Base-by-base conservation (phyloP, 192 early-diverging fungal species). In the Coemansia sp. region DNA sequence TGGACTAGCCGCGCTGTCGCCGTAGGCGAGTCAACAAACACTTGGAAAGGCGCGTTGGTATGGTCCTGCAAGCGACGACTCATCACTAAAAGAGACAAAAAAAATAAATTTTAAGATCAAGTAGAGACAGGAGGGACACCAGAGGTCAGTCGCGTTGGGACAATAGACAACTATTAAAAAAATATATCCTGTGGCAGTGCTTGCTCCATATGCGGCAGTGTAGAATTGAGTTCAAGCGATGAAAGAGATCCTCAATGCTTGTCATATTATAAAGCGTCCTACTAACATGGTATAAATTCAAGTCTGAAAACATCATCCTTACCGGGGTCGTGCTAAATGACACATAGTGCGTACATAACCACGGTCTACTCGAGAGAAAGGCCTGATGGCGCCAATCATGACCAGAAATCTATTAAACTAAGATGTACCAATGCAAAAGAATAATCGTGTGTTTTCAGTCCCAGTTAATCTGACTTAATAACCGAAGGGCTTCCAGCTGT, bases 11-110 rank as follows among this genome's bases (percentile, higher is more conserved):
- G 27, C 9, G 31, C 28, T 6, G 26, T 2, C 8, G 1, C 52
- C n/a, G 26, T 51, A 26, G 49, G 26, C 50, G 54, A 19, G 55
- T 69, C 68, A 0, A 49, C 60, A 63, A 62, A 69, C 49, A 69
- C 68, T 18, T 32, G 56, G 22, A 69, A 69, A 10, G 60, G 21
- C 12, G 49, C 22, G 48, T 27, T 52, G 18, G 44, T 23, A 21
- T 22, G 26, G 18, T 0, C 31, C 19, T 19, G 34, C 22, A 12
- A 53, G 21, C 53, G 10, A 23, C 30, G 55, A 32, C 57, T 19
- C 19, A 21, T 28, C n/a, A 21, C 27, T n/a, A 49, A 48, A 38
- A 44, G 23, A 60, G 31, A 67, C 58, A 34, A 67, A 44, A 41
- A 38, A 65, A 61, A 44, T 16, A 44, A 9, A 44, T 9, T 44